Percentiles rank a stretch among this genome's conserved stretches.
Conservation (phyloP, 257 asterid species). For the Jacaranda copaia region DNA sequence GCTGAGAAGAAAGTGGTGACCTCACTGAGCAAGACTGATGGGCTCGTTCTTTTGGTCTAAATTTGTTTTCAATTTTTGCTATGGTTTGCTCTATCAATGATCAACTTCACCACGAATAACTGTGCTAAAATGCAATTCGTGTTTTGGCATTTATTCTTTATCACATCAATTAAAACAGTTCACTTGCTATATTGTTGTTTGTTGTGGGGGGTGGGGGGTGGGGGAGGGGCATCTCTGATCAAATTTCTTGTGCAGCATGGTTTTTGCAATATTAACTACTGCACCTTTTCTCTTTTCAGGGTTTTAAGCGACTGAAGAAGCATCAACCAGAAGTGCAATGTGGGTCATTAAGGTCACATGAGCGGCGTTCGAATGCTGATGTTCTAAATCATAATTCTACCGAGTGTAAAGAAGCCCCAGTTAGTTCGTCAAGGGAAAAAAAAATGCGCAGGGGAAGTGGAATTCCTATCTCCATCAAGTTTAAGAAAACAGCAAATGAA, state of each 20-base stretch:
- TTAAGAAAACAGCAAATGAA: conserved; percentile 54
- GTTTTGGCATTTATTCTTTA: background rate
- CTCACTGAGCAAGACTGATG: no score
- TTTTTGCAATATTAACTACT: background rate
- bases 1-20: no score
- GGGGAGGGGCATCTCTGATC: background rate
- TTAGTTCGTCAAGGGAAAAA: conserved; percentile 45
- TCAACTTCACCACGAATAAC: no score
- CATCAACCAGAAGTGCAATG: conserved; percentile 51
- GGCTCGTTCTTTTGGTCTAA: no score
- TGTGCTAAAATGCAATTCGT: no score
- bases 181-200: no score
- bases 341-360: conserved; percentile 43
- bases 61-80: no score
- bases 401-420: conserved; percentile 42
- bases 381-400: conserved; percentile 37
- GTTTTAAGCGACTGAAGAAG: conserved; percentile 74
- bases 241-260: background rate
- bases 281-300: conserved; percentile 44
- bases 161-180: background rate
- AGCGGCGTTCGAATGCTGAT: conserved; percentile 43
- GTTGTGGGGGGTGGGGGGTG: no score
- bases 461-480: conserved; percentile 63
- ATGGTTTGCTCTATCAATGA: no score
- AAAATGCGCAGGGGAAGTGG: conserved; percentile 48